Evolutionary conservation across 2,329 filamentous ascomycete genomes (phyloP), one percentile per base, ranked within the genome.

Genomic region (Botryotinia convoluta): DNA sequence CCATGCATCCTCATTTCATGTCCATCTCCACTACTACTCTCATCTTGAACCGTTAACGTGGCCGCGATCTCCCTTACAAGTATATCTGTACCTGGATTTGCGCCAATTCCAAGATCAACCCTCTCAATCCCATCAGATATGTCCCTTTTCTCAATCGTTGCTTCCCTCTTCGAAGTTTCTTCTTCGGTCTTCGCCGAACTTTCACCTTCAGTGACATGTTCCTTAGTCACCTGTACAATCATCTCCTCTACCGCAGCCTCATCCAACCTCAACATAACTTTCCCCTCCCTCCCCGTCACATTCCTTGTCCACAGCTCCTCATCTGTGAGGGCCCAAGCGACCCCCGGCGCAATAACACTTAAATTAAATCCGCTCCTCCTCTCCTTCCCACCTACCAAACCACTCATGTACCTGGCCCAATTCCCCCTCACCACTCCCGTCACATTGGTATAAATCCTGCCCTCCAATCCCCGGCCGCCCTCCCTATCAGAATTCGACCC

Each of bases 1-100:
- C 96, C 96, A 82, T 94, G 91, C 68, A 97, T 83, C 69, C 89
- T 87, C 83, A 97, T 90, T 77, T 95, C 91, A 90, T 92, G 95
- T 77, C 89, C 92, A 79, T 91, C 91, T 8, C 92, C 92, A 74
- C 88, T 86, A 77, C 88, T 88, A 72, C 88, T 87, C 60, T 89
- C 86, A 78, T 96, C 94, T 77, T 94, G 90, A 57, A 98, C 85
- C 10, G 88, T 90, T 70, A 95, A 83, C 10, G 90, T 89, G 1
- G 90, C 93, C 72, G 87, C 88, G 71, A 95, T 88, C 78, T 92
- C 89, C 67, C 92, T 90, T 45, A 91, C 87, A 84, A 72, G 44
- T 39, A 74, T 73, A 9, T 18, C 85, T 85, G n/a, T 84, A 81
- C 48, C 75, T 74, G 39, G 32, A 37, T 71, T 67, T 42, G 65